phyloP scores from a whole-genome alignment of 768 basidiomycete species.

The Trametes cinnabarina region DNA sequence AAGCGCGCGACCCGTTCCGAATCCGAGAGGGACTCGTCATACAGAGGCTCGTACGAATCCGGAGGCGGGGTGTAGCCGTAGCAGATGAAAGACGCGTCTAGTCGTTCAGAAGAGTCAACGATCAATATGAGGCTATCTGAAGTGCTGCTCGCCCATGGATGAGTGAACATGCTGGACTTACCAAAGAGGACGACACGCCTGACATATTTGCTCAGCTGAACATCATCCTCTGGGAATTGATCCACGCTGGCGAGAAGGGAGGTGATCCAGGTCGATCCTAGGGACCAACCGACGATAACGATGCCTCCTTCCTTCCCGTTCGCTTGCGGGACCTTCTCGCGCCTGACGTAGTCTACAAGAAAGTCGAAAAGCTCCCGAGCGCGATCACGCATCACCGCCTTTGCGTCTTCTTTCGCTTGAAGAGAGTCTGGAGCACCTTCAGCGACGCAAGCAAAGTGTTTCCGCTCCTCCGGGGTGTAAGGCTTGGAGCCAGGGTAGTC shows the following conservation, averaged over 20 bases:
- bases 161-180: background rate
- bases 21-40: background rate
- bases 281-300: slow-evolving; percentile 38
- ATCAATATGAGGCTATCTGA: too few species aligned
- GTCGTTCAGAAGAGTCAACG: background rate
- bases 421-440: background rate
- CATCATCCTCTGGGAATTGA: background rate
- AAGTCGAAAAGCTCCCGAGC: slow-evolving; percentile 36
- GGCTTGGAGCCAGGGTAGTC: slow-evolving; percentile 30
- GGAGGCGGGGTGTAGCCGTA: background rate
- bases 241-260: slow-evolving; percentile 18
- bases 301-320: background rate
- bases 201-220: slow-evolving; percentile 1
- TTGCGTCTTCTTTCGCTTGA: background rate
- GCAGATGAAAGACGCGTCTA: slow-evolving; percentile 2
- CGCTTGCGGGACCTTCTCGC: slow-evolving; percentile 27
- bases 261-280: slow-evolving; percentile 28
- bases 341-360: slow-evolving; percentile 34
- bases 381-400: slow-evolving; percentile 26
- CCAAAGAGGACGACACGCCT: slow-evolving; percentile 2
- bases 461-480: slow-evolving; percentile 22
- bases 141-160: too few species aligned
- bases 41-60: slow-evolving; percentile 1
- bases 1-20: slow-evolving; percentile 1
- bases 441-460: background rate